A percentile compares a stretch with the other conserved stretches of the same genome.
Evolutionary conservation across 306 rosid genomes (phyloP).

Genomic region (Oemleria cerasiformis): DNA sequence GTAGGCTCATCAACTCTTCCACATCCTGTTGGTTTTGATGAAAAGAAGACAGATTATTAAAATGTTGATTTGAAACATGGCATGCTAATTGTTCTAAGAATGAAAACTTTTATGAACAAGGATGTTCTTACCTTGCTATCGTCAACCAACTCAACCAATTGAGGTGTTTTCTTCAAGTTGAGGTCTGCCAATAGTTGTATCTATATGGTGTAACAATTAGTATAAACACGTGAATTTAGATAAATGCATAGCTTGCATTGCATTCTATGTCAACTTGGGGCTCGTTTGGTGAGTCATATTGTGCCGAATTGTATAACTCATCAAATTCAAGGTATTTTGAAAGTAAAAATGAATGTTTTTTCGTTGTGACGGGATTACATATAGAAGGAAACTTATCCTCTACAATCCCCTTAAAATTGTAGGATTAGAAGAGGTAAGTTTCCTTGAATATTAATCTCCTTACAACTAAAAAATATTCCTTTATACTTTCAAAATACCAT

Average conservation of each 20-base stretch:
- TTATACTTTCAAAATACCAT: no score
- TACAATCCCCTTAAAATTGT: no score
- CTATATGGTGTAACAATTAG: slow-evolving; percentile 38
- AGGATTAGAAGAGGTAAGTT: no score
- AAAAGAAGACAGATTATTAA: slow-evolving; percentile 21
- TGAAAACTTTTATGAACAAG: slow-evolving; percentile 13
- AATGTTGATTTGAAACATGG: neutral
- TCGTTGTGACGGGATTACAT: no score
- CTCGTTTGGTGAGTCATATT: no score
- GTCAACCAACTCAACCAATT: slow-evolving; percentile 86
- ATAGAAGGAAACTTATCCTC: no score
- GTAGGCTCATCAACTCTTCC: slow-evolving; percentile 90
- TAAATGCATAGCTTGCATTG: neutral
- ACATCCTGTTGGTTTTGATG: slow-evolving; percentile 61
- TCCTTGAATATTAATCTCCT: no score
- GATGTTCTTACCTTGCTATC: slow-evolving; percentile 63
- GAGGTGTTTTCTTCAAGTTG: slow-evolving; percentile 94
- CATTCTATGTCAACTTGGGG: neutral
- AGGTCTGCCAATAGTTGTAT: slow-evolving; percentile 96
- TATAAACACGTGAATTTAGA: neutral
- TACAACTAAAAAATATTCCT: no score
- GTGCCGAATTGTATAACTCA: no score
- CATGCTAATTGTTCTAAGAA: neutral
- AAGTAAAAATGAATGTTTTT: no score
- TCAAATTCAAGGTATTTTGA: no score